phyloP scores from a whole-genome alignment of 768 basidiomycete species.

The Terana coerulea region DNA sequence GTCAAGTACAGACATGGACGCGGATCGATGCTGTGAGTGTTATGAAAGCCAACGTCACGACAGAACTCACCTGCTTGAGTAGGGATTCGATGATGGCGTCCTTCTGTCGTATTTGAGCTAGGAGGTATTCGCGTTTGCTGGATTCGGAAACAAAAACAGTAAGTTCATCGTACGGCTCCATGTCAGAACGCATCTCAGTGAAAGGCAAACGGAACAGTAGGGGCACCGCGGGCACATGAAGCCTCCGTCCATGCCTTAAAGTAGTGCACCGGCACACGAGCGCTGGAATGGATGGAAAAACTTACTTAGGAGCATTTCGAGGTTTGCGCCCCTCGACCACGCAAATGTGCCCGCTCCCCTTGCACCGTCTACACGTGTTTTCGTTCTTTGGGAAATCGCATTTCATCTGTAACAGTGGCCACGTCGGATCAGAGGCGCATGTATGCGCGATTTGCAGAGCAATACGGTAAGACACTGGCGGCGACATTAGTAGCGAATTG shows the following conservation, averaged over 20 bases:
- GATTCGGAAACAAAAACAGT: slow-evolving; percentile 26
- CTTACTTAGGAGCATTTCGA: slow-evolving; percentile 78
- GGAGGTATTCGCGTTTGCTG: slow-evolving; percentile 83
- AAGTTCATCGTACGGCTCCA: slow-evolving; percentile 9
- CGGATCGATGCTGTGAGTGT: neutral
- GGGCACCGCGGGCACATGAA: neutral
- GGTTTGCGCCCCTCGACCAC: slow-evolving; percentile 83
- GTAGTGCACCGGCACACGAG: slow-evolving; percentile 14
- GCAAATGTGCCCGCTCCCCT: slow-evolving; percentile 66
- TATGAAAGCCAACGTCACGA: no score
- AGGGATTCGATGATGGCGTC: slow-evolving; percentile 83
- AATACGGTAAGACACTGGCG: neutral
- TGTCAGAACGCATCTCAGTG: slow-evolving; percentile 1
- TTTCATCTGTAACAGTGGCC: slow-evolving; percentile 59
- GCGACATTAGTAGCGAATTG: neutral
- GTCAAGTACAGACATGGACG: slow-evolving; percentile 2
- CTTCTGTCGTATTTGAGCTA: slow-evolving; percentile 85
- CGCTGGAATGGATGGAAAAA: slow-evolving; percentile 21
- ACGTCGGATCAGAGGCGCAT: neutral
- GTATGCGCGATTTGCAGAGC: neutral
- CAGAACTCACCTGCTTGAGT: slow-evolving; percentile 65
- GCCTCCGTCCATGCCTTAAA: slow-evolving; percentile 6
- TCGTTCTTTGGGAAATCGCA: slow-evolving; percentile 74
- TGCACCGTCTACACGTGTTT: slow-evolving; percentile 78
- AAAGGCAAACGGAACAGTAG: neutral